Evolutionary conservation across 2,329 filamentous ascomycete species (phyloP).

Genomic region (Triangularia setosa): DNA sequence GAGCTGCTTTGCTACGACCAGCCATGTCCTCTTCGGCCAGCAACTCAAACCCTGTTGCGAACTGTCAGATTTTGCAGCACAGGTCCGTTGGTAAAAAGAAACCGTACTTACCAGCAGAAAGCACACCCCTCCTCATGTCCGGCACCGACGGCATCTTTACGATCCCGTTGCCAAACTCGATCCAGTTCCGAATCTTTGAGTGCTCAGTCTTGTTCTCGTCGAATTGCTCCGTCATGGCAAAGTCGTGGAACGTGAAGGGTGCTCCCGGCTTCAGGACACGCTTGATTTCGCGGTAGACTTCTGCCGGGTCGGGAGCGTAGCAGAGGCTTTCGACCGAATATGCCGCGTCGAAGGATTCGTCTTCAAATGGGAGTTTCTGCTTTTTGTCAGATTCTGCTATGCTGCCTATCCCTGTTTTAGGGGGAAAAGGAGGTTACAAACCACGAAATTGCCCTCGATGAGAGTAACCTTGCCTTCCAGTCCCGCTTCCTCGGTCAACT

Average conservation of each 20-base stretch:
- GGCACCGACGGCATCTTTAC: slow-evolving; percentile 71
- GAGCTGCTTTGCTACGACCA: slow-evolving; percentile 58
- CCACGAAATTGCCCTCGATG: slow-evolving; percentile 75
- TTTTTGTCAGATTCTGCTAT: background rate
- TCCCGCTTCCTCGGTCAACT: slow-evolving; percentile 63
- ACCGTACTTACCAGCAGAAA: slow-evolving; percentile 49
- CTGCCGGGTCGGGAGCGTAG: slow-evolving; percentile 67
- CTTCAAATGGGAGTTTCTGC: slow-evolving; percentile 68
- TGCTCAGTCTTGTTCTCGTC: slow-evolving; percentile 65
- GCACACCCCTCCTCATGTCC: slow-evolving; percentile 62
- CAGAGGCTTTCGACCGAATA: slow-evolving; percentile 78
- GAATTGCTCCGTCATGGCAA: slow-evolving; percentile 75
- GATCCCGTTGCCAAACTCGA: slow-evolving; percentile 74
- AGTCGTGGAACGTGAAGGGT: slow-evolving; percentile 74
- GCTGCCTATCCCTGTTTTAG: background rate
- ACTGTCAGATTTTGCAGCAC: background rate
- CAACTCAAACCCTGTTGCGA: slow-evolving; percentile 52
- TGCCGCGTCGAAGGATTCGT: slow-evolving; percentile 69
- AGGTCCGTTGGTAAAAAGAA: background rate
- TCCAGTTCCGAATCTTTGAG: slow-evolving; percentile 66
- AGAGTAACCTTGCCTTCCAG: slow-evolving; percentile 62
- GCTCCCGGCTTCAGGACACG: slow-evolving; percentile 73
- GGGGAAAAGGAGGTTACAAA: slow-evolving; percentile 29
- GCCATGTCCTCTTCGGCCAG: slow-evolving; percentile 67
- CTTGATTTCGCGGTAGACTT: slow-evolving; percentile 70